Evolutionary conservation across 805 yeast species (phyloP), one percentile per base, ranked within the genome.

Genomic region (Myxozyma mucilagina): DNA sequence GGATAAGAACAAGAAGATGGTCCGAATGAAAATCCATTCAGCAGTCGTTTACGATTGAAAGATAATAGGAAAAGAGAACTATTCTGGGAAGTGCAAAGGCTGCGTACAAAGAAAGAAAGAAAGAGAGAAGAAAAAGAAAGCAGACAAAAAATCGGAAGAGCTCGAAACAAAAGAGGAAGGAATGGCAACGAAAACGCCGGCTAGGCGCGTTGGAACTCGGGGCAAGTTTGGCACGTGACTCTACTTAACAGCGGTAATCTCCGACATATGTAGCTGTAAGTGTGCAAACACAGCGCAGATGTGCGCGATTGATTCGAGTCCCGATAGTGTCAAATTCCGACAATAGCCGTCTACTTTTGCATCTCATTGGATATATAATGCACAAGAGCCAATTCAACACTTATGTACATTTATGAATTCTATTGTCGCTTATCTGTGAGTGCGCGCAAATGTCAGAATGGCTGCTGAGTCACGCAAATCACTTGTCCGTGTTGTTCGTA

Each of bases 1-100:
- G 88, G 43, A 86, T 87, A 45, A 87, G 76, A 13, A 86, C 81
- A 9, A 87, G 81, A 38, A 87, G 76, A 71, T 87, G 91, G 43
- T 63, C 65, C 11, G 65, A 61, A 38, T 48, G 57, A 29, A 32
- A 29, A 31, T 63, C 67, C 67, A 63, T 63, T 63, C 67, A 56
- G 56, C 13, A 16, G 39, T 41, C 36, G 47, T 39, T 39, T 24
- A 34, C 38, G 18, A 32, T n/a, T 8, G 5, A 47, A 9, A 14
- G 2, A 39, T n/a, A 34, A 9, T 32, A 35, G 18, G 45, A 45
- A 34, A 13, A 36, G 18, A 41, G 41, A 9, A 16, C 3, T n/a
- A 16, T 4, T 11, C 14, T 14, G 11, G 9, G 3, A 2, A 29
- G 43, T 14, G 18, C 29, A 18, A 35, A 6, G 16, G 39, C 11